Conservation (phyloP, 2,329 filamentous ascomycete species). For the Leptographium galeiforme region DNA sequence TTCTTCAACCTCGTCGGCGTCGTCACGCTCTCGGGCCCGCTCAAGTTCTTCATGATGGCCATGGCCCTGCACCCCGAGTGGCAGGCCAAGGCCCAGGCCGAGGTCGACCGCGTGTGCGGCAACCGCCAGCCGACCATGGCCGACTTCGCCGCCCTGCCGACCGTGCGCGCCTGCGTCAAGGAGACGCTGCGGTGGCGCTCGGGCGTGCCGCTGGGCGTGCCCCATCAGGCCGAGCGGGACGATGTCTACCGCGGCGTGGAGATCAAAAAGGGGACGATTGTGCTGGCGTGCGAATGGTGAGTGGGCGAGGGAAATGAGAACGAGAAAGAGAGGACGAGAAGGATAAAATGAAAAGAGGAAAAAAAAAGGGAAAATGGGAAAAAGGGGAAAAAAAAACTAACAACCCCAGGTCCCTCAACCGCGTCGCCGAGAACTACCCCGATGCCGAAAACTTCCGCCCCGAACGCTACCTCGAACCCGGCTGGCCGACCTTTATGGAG, state of each 20-base stretch:
- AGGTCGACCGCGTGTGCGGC: slow-evolving; percentile 42
- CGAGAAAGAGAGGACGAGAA: too few relatives aligned
- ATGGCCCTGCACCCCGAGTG: slow-evolving; percentile 40
- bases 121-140: slow-evolving; percentile 36
- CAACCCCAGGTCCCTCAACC: slow-evolving; percentile 36
- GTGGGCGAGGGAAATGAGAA: slow-evolving; percentile 3
- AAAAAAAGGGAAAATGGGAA: too few relatives aligned
- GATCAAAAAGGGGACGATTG: slow-evolving; percentile 33
- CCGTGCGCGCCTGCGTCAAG: slow-evolving; percentile 40
- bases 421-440: slow-evolving; percentile 44
- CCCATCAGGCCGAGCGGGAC: slow-evolving; percentile 33
- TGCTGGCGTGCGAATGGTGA: slow-evolving; percentile 37
- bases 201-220: slow-evolving; percentile 37
- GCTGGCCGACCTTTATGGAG: slow-evolving; percentile 51
- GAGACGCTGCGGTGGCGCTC: slow-evolving; percentile 46
- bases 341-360: neutral
- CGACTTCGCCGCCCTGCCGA: slow-evolving; percentile 37
- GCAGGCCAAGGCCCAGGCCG: slow-evolving; percentile 38
- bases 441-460: slow-evolving; percentile 50
- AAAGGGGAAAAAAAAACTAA: neutral
- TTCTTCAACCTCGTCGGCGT: slow-evolving; percentile 38
- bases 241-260: slow-evolving; percentile 31
- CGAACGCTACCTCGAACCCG: slow-evolving; percentile 48
- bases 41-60: slow-evolving; percentile 38
- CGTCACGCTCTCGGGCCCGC: slow-evolving; percentile 33